Conservation (phyloP, 345 rosid genomes). For the Anacardium occidentale region DNA sequence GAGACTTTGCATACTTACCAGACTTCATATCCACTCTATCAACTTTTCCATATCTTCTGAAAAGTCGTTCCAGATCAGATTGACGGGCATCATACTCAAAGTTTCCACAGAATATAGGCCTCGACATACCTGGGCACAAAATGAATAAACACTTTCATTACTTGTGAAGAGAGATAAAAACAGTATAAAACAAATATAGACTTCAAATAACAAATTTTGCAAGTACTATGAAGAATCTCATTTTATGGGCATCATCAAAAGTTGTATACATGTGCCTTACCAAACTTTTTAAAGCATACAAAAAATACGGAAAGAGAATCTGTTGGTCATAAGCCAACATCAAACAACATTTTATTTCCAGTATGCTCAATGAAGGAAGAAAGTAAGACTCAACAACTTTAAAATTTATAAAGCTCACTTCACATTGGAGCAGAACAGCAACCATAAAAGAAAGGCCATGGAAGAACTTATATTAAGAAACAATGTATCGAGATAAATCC, state of each 20-base stretch:
- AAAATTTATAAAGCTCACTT: not conserved
- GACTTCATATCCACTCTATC: constrained; percentile 95
- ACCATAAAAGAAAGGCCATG: not conserved
- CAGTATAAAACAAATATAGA: not conserved
- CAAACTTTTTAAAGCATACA: not conserved
- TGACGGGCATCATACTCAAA: constrained; percentile 90
- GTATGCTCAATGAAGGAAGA: not conserved
- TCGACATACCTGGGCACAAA: constrained; percentile 47
- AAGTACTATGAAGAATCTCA: too few species aligned
- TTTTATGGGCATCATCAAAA: too few species aligned
- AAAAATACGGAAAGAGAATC: not conserved
- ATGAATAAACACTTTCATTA: not conserved
- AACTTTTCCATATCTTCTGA: constrained; percentile 78
- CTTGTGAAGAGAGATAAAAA: not conserved
- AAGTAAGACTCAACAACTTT: not conserved
- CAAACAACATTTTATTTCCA: not conserved
- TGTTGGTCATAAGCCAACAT: not conserved
- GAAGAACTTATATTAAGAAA: too few species aligned
- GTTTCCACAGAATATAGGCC: constrained; percentile 89
- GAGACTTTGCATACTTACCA: constrained; percentile 47
- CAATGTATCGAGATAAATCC: too few species aligned
- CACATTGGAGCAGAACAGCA: not conserved
- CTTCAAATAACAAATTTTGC: not conserved
- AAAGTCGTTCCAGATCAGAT: constrained; percentile 80
- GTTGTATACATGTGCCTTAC: too few species aligned